Conservation (phyloP, 768 basidiomycete genomes). For the Termitomyces sp. region DNA sequence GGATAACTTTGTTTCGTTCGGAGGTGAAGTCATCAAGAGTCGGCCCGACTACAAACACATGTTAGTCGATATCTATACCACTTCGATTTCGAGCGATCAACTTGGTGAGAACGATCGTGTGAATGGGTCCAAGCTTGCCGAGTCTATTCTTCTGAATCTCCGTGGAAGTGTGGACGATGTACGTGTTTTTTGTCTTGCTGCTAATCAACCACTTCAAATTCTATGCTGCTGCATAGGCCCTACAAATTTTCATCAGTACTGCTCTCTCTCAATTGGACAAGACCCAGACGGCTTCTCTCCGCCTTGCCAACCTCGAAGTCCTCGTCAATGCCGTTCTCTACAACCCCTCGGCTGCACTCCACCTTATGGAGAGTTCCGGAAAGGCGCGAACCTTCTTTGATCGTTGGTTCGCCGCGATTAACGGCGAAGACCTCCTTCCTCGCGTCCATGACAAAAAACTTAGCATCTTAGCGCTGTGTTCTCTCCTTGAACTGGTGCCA, state of each 20-base stretch:
- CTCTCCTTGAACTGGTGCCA: constrained; percentile 69
- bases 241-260: constrained; percentile 63
- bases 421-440: constrained; percentile 55
- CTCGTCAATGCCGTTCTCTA: constrained; percentile 82
- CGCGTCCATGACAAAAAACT: constrained; percentile 92
- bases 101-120: constrained; percentile 84
- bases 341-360: constrained; percentile 75
- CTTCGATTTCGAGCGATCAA: constrained; percentile 60
- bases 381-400: constrained; percentile 76
- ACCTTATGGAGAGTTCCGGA: constrained; percentile 68
- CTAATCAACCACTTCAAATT: neutral
- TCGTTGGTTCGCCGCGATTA: constrained; percentile 78
- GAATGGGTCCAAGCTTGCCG: constrained; percentile 82
- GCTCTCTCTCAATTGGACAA: constrained; percentile 57
- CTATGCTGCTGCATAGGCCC: constrained; percentile 36
- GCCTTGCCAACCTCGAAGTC: constrained; percentile 78
- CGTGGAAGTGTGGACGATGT: constrained; percentile 79
- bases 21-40: constrained; percentile 68
- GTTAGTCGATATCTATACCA: constrained; percentile 81
- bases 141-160: constrained; percentile 78
- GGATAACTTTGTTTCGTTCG: constrained; percentile 87
- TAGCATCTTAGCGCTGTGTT: constrained; percentile 70
- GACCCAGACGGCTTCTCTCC: constrained; percentile 59
- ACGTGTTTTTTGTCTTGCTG: constrained; percentile 19
- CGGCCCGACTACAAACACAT: constrained; percentile 76